Evolutionary conservation across 139 green algal genomes (phyloP), one percentile per base, ranked within the genome.

Genomic region (Auxenochlorella pyrenoidosa): DNA sequence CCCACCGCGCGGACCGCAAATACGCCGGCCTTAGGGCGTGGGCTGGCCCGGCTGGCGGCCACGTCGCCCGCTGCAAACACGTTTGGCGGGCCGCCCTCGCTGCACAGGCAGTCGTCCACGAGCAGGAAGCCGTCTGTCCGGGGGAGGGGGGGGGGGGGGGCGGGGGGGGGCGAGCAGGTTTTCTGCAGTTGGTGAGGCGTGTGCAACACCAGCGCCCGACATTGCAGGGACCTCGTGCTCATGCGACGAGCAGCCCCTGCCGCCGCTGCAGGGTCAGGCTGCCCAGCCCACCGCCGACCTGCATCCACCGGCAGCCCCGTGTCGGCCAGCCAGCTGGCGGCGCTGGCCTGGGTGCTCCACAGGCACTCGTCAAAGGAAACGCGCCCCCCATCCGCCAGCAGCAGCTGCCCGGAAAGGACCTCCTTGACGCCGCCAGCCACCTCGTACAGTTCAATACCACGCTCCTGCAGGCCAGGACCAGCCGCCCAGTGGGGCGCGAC

Each of bases 11-110:
- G 90, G 34, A 99, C 97, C 16, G 97, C 97, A 91, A 96, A 99
- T 6, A 99, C 97, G n/a, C 97, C 97, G 0, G 97, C 97, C 84
- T 99, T 99, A 26, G 97, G 97, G 26, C 97, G 89, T 12, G 97
- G 97, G 92, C 98, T 83, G 0, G 38, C 40, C 0, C 83, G n/a
- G 21, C 89, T 93, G 24, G 90, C 91, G 3, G 97, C 95, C 68
- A 97, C 93, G 82, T 99, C 97, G 2, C 97, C 97, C n/a, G 87
- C 93, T 0, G 95, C 97, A 95, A 99, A 99, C 26, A 99, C 93
- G 71, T 96, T 93, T 19, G 70, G 38, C 51, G 92, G 93, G 38
- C 91, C 89, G 19, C 75, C 83, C 16, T 71, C 88, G 47, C 58
- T 84, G 41, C 95, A 92, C 59, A 98, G 90, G 59, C n/a, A 93